Conservation (phyloP, 1,284 basidiomycete genomes). For the Neonothopanus nambi region DNA sequence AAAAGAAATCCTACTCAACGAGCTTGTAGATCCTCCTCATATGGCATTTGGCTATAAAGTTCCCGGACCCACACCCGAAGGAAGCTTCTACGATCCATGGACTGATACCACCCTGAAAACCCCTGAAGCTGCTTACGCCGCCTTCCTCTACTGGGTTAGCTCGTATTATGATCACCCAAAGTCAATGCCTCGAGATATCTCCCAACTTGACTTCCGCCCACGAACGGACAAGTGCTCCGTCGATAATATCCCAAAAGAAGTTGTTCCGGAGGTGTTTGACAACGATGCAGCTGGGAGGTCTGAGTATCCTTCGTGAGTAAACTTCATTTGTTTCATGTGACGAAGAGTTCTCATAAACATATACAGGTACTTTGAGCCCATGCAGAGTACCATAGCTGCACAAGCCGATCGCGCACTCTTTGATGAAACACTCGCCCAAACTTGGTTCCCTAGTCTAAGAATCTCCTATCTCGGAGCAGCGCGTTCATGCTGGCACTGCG, state of each 20-base stretch:
- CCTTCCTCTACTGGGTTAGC: conserved; percentile 16
- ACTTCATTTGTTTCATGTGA: neutral
- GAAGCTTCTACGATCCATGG: conserved; percentile 18
- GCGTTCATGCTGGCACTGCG: conserved; percentile 3
- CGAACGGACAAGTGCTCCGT: neutral
- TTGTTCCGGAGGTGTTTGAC: neutral
- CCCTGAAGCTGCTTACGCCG: conserved; percentile 3
- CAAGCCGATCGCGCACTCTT: conserved; percentile 7
- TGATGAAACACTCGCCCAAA: neutral
- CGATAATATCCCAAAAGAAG: neutral
- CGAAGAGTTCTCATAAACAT: too few species aligned
- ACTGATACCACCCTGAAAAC: conserved; percentile 7
- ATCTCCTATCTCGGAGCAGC: conserved; percentile 5
- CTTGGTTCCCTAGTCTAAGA: conserved; percentile 10
- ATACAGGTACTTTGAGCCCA: neutral
- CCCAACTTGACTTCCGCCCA: neutral
- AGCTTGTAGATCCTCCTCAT: conserved; percentile 29
- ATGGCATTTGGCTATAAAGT: conserved; percentile 26
- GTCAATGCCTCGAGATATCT: too few species aligned
- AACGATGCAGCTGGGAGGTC: conserved; percentile 1
- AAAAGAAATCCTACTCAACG: neutral
- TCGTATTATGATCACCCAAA: conserved; percentile 17
- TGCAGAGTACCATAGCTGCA: conserved; percentile 8
- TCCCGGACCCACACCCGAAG: conserved; percentile 9
- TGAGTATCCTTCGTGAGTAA: neutral